Evolutionary conservation across 2,329 filamentous ascomycete species (phyloP), one percentile per base, ranked within the genome.

Genomic region (Paecilomyces sp.): DNA sequence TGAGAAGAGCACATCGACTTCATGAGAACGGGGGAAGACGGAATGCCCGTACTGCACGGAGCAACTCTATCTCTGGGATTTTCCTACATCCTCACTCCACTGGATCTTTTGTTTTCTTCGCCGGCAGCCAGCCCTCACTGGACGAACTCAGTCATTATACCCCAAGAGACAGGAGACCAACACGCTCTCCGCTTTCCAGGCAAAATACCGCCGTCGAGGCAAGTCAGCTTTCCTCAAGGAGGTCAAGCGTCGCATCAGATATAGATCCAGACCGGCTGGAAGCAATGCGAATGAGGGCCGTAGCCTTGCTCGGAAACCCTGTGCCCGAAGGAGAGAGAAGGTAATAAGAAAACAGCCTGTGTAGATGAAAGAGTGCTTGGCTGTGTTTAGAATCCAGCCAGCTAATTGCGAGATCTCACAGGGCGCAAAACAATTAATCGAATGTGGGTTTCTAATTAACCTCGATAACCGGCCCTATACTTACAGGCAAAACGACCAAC

Each of bases 1-100:
- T 91, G 12, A 79, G 88, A n/a, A 53, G 58, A 50, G 13, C 41
- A 9, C 58, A 52, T 55, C 18, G 28, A 54, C 57, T 28, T 31
- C 30, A 56, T 25, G 33, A 41, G 3, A 55, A n/a, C 15, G 54
- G 6, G 3, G 34, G 25, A n/a, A n/a, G 13, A 11, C n/a, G 54
- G 12, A 36, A 33, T 24, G 3, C 52, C 24, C 30, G 52, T 51
- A 30, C 12, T 4, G 22, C 13, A 3, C 36, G 34, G 56, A 24
- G 55, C 53, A 59, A 54, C 34, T 24, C 54, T 31, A 11, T 53
- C 7, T n/a, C 13, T 1, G 28, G 51, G n/a, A n/a, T 53, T 22
- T 30, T 18, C n/a, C 13, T 53, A 13, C 51, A 7, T 28, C 24
- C 28, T 53, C 51, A 3, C 28, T 25, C 51, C 22, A n/a, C 22